A percentile compares a stretch with the other conserved stretches of the same genome.
These are phyloP conservation scores for Mucor indicus DNA, from an alignment of 371 early-diverging fungal genomes.

Conservation along the genomic window DNA sequence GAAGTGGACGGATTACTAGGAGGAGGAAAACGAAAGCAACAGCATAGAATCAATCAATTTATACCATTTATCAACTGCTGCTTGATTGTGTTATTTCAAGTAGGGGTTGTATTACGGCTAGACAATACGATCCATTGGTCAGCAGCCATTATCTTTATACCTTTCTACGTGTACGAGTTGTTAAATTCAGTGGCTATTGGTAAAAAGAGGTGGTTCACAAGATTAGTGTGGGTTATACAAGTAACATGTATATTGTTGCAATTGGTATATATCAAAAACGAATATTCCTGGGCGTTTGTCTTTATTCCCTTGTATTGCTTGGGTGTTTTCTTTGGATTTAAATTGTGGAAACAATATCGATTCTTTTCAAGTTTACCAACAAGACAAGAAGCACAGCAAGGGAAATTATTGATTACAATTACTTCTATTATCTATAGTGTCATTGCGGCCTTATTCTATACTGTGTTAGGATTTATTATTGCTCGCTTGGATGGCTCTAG, in stretches of 20 bases:
- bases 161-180: slow-evolving; percentile 63
- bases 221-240: background rate
- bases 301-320: slow-evolving; percentile 77
- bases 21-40: background rate
- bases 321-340: slow-evolving; percentile 51
- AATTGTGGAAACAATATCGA: slow-evolving; percentile 46
- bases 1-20: slow-evolving; percentile 16
- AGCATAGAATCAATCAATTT: slow-evolving; percentile 3
- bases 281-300: slow-evolving; percentile 61
- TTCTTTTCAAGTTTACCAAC: slow-evolving; percentile 41
- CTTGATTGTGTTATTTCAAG: slow-evolving; percentile 43
- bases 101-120: slow-evolving; percentile 45
- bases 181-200: slow-evolving; percentile 34
- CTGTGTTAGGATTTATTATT: slow-evolving; percentile 71
- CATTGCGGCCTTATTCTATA: slow-evolving; percentile 58
- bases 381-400: slow-evolving; percentile 49
- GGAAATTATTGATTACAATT: slow-evolving; percentile 47
- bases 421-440: slow-evolving; percentile 51
- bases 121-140: slow-evolving; percentile 46
- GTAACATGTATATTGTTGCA: slow-evolving; percentile 47
- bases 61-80: slow-evolving; percentile 26
- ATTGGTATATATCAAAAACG: slow-evolving; percentile 11
- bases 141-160: slow-evolving; percentile 35
- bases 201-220: background rate
- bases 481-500: slow-evolving; percentile 54